These are phyloP conservation scores for Trametes punicea DNA, from an alignment of 768 basidiomycete genomes.

Conservation along the genomic window DNA sequence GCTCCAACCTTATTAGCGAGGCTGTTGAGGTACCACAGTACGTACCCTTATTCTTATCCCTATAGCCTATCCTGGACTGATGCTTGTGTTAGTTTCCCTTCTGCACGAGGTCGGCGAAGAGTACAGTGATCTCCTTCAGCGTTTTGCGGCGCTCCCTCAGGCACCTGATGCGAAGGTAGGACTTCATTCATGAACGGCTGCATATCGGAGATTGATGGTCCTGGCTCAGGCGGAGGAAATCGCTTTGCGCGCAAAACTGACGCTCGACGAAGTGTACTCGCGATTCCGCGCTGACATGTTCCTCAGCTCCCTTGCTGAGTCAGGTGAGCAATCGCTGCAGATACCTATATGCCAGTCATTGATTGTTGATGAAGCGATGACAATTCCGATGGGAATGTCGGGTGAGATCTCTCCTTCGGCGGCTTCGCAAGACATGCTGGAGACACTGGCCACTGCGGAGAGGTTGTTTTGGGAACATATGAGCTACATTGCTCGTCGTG, in stretches of 20 bases:
- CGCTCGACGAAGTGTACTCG: conserved; percentile 70
- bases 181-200: no score
- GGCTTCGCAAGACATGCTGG: conserved; percentile 55
- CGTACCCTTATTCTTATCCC: conserved; percentile 26
- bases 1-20: conserved; percentile 59
- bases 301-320: conserved; percentile 85
- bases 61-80: not conserved
- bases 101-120: conserved; percentile 52
- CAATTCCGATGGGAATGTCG: conserved; percentile 77
- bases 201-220: not conserved
- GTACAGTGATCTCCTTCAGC: conserved; percentile 53
- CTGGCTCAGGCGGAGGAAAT: conserved; percentile 65
- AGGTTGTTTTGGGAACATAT: conserved; percentile 67
- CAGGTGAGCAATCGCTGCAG: conserved; percentile 67
- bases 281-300: conserved; percentile 86
- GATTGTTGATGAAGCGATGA: conserved; percentile 55
- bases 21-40: conserved; percentile 67
- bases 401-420: conserved; percentile 40
- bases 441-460: conserved; percentile 64
- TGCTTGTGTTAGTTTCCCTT: conserved; percentile 52
- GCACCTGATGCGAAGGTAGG: conserved; percentile 58
- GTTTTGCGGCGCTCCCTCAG: conserved; percentile 52
- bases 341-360: not conserved
- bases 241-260: conserved; percentile 72
- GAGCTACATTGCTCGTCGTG: conserved; percentile 48